A percentile compares a stretch with the other conserved stretches of the same genome.
phyloP scores from a whole-genome alignment of 208 protist genomes.

The Wallacemonas sp. region DNA sequence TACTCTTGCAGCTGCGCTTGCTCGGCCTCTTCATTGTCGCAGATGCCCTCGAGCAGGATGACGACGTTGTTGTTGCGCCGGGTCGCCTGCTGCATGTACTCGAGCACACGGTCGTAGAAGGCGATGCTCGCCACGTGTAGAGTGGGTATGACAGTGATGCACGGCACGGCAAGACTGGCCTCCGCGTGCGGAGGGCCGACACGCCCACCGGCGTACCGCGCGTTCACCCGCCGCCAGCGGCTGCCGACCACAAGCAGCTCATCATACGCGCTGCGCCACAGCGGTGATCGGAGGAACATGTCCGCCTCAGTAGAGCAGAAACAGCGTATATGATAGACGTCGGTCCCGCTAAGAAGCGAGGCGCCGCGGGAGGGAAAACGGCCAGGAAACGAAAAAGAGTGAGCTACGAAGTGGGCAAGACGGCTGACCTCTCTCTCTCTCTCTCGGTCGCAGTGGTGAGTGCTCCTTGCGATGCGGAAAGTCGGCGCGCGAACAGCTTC shows the following conservation, averaged over 20 bases:
- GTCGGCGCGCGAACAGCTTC: slow-evolving; percentile 4
- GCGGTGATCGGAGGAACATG: slow-evolving; percentile 33
- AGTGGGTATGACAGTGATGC: slow-evolving; percentile 82
- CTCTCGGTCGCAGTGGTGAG: too few relatives aligned
- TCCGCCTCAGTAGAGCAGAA: too few relatives aligned
- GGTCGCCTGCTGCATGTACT: slow-evolving; percentile 82
- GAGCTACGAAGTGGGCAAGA: background rate
- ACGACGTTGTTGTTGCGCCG: slow-evolving; percentile 53
- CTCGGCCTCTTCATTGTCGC: slow-evolving; percentile 71
- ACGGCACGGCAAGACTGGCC: slow-evolving; percentile 35
- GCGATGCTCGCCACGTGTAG: slow-evolving; percentile 79
- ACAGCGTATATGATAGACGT: too few relatives aligned
- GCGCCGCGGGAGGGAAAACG: too few relatives aligned
- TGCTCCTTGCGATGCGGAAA: too few relatives aligned
- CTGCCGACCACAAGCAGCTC: slow-evolving; percentile 82
- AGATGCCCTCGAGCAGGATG: slow-evolving; percentile 89
- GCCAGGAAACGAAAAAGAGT: background rate
- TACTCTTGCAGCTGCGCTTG: slow-evolving; percentile 83
- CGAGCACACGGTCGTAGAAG: slow-evolving; percentile 85
- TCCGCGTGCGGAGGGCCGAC: slow-evolving; percentile 34
- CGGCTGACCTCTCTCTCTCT: too few relatives aligned
- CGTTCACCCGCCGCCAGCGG: slow-evolving; percentile 74
- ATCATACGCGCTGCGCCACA: slow-evolving; percentile 55
- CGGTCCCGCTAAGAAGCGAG: too few relatives aligned
- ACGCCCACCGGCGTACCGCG: slow-evolving; percentile 28